Base-by-base conservation (phyloP, 2,329 filamentous ascomycete species). In the Aureobasidium sp. region DNA sequence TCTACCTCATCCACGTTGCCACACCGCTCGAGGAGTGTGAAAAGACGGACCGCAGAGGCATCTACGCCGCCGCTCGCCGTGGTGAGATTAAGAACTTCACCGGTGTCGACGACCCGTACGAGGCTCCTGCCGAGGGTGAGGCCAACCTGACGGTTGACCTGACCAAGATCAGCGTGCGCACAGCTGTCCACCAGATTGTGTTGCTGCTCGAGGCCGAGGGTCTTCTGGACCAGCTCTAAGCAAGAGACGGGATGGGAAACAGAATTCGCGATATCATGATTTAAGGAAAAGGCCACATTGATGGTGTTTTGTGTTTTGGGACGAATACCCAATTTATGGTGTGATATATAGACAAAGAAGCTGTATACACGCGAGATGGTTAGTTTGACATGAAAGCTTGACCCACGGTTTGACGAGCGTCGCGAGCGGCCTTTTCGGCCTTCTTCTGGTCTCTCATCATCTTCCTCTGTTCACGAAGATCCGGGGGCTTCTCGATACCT, bases 41-140 rank as follows among this genome's bases (percentile, higher is more conserved):
- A 83, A 90, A 89, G 84, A 96, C 90, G 31, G 94, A 99, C 77
- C 92, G 90, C 80, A 83, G 88, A 63, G 94, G 94, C 62, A 86
- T 96, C 71, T 99, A 97, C 77, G 82, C 82, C 66, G 84, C 84
- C 73, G 94, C 94, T 42, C 84, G 94, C 64, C 82, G 81, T 21
- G 94, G 94, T 61, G 89, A 96, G 79, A 95, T 99, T 77, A 94
- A 92, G 84, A 92, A 92, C 65, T 99, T 99, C 83, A 99, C 94
- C 8, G 94, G 94, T 69, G 91, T 99, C 61, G 93, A 97, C 73
- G 93, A 97, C 78, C 92, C 94, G 51, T 99, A 99, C 73, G 94
- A 99, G 85, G 72, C 75, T 23, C 94, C 94, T 10, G 69, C 77
- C 66, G 91, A 91, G 76, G 83, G 91, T 45, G 91, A 93, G 77